Conservation (phyloP, 768 basidiomycete genomes). For the Hortiboletus flavorubellus region DNA sequence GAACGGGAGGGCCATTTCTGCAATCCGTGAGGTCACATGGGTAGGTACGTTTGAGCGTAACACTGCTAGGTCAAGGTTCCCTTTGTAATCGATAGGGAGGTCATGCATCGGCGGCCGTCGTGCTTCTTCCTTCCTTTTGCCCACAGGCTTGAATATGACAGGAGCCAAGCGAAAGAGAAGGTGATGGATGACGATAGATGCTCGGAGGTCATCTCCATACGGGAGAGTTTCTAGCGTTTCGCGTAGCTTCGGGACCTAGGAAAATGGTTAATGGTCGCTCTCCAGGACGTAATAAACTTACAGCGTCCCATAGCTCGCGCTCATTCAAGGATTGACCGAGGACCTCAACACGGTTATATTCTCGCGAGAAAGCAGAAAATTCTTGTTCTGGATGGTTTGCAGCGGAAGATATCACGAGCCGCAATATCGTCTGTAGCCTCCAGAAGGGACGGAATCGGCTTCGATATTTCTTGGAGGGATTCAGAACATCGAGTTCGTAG, state of each 20-base stretch:
- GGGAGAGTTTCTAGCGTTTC: conserved; percentile 22
- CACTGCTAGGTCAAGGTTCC: conserved; percentile 55
- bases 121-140: background rate
- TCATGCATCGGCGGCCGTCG: background rate
- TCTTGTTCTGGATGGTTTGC: conserved; percentile 24
- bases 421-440: conserved; percentile 47
- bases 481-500: conserved; percentile 47
- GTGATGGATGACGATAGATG: conserved; percentile 17
- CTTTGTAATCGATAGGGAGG: conserved; percentile 16
- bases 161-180: conserved; percentile 15
- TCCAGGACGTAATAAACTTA: conserved; percentile 5
- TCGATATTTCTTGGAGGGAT: conserved; percentile 45
- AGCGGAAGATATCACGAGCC: conserved; percentile 40
- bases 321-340: conserved; percentile 18
- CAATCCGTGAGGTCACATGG: conserved; percentile 61
- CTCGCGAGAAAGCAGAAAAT: conserved; percentile 35
- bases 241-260: conserved; percentile 21
- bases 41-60: conserved; percentile 56
- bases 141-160: conserved; percentile 11
- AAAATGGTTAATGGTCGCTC: background rate
- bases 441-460: conserved; percentile 46
- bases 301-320: conserved; percentile 28
- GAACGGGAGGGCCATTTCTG: conserved; percentile 44
- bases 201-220: conserved; percentile 18
- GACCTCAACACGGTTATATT: conserved; percentile 25